phyloP scores from a whole-genome alignment of 192 early-diverging fungal genomes.

The Coemansia erecta region DNA sequence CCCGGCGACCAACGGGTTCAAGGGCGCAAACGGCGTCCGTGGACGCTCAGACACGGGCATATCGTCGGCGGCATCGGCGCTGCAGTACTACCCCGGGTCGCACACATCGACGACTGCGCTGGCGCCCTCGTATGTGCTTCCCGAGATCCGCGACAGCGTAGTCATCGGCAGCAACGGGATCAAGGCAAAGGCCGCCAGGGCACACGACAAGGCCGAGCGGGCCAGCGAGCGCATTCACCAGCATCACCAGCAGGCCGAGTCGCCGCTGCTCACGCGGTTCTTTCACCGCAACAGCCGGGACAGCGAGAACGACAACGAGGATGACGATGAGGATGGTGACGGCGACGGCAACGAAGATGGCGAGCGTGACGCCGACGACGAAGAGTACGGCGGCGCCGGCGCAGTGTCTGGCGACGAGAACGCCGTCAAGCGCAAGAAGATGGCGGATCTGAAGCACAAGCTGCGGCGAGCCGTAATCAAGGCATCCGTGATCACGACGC shows the following conservation, averaged over 20 bases:
- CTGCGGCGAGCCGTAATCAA: slow-evolving; percentile 48
- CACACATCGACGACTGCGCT: slow-evolving; percentile 42
- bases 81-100: slow-evolving; percentile 26
- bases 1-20: not conserved
- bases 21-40: slow-evolving; percentile 8
- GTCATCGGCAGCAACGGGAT: not conserved
- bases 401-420: slow-evolving; percentile 9
- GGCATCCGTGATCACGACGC: slow-evolving; percentile 40
- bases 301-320: slow-evolving; percentile 1
- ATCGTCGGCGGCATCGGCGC: slow-evolving; percentile 35
- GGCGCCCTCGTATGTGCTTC: slow-evolving; percentile 14
- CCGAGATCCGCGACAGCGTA: slow-evolving; percentile 2
- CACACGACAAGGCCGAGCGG: slow-evolving; percentile 2
- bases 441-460: slow-evolving; percentile 37
- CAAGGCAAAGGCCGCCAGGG: not conserved
- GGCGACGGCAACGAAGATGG: not conserved
- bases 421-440: slow-evolving; percentile 15
- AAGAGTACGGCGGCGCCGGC: slow-evolving; percentile 25
- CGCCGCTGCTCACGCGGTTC: slow-evolving; percentile 10
- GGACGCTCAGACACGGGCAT: slow-evolving; percentile 29
- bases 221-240: not conserved
- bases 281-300: not conserved
- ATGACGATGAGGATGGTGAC: slow-evolving; percentile 6
- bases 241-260: slow-evolving; percentile 3
- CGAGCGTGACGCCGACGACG: slow-evolving; percentile 1